phyloP scores from a whole-genome alignment of 2,329 filamentous ascomycete species.

The Myotisia sp. region DNA sequence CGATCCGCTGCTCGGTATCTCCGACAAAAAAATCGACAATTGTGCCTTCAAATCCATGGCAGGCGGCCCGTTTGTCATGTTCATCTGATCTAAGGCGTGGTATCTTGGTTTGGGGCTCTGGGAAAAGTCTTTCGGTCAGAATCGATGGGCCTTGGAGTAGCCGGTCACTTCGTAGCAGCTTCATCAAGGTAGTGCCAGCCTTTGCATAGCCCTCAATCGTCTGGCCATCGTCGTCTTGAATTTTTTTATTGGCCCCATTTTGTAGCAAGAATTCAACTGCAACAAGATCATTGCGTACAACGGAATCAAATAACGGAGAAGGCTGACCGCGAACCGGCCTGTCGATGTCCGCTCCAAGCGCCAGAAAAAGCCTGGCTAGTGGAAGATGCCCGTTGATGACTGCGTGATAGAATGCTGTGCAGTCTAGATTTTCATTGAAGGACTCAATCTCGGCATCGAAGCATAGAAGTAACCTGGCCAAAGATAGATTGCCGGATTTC shows the following conservation, averaged over 20 bases:
- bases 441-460: conserved; percentile 11
- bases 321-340: background rate
- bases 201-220: conserved; percentile 6
- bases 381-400: no score
- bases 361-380: no score
- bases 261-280: conserved; percentile 6
- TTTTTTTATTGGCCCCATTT: conserved; percentile 8
- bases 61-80: no score
- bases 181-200: conserved; percentile 1
- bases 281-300: conserved; percentile 4
- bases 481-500: conserved; percentile 10
- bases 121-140: background rate
- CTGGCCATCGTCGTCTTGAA: conserved; percentile 4
- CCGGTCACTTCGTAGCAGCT: conserved; percentile 6
- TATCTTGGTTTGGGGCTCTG: background rate
- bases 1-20: no score
- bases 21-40: no score
- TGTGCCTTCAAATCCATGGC: no score
- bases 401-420: no score
- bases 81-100: no score
- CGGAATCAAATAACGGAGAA: conserved; percentile 5
- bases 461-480: conserved; percentile 14
- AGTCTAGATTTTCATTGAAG: background rate
- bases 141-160: conserved; percentile 7
- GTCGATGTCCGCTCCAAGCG: no score